Conservation (phyloP, 805 yeast species). For the Tetrapisispora taiwanensis region DNA sequence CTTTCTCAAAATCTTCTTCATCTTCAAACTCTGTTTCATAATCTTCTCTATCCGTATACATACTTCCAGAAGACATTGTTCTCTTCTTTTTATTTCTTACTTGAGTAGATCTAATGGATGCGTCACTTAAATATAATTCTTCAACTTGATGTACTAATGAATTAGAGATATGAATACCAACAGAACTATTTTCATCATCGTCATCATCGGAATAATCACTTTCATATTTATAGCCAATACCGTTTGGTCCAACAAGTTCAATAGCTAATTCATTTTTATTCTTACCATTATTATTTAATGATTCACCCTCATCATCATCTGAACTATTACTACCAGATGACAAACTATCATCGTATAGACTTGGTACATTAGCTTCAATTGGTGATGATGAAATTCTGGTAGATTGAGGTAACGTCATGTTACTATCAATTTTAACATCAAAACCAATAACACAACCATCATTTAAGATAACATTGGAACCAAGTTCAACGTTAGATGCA, state of each 20-base stretch:
- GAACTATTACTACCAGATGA: constrained; percentile 23
- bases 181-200: constrained; percentile 16
- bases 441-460: constrained; percentile 77
- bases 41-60: constrained; percentile 38
- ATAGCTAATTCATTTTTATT: constrained; percentile 12
- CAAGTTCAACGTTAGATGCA: constrained; percentile 54
- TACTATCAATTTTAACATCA: constrained; percentile 53
- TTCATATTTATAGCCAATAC: constrained; percentile 31
- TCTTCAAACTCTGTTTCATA: constrained; percentile 35
- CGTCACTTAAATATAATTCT: constrained; percentile 45
- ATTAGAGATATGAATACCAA: constrained; percentile 21
- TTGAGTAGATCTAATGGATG: constrained; percentile 44
- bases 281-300: neutral
- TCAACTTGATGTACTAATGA: constrained; percentile 37
- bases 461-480: constrained; percentile 39
- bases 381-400: constrained; percentile 44
- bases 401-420: constrained; percentile 38
- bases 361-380: constrained; percentile 26
- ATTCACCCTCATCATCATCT: constrained; percentile 11
- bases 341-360: constrained; percentile 24
- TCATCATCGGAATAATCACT: constrained; percentile 29
- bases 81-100: constrained; percentile 37
- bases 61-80: constrained; percentile 33
- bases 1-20: constrained; percentile 67
- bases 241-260: constrained; percentile 30